Evolutionary conservation across 2,329 filamentous ascomycete species (phyloP), one percentile per base, ranked within the genome.

Genomic region (Dichotomopilus funicola): DNA sequence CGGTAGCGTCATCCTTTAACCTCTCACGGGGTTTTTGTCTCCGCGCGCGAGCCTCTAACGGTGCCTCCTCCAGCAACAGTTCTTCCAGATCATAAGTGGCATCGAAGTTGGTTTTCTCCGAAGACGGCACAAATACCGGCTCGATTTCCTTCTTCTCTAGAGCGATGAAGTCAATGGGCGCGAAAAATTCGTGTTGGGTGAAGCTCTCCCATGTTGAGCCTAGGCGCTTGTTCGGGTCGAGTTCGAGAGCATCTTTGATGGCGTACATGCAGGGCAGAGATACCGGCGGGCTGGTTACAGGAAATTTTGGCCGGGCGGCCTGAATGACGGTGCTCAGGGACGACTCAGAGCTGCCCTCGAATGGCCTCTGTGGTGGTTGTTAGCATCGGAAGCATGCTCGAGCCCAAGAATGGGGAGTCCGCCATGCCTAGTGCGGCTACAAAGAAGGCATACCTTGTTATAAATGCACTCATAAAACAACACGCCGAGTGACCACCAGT

Each of bases 381-480:
- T 65, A 76, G 70, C 59, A 57, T 46, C 50, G 35, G 31, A 41
- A 19, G 13, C 37, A 34, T 11, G 40, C 35, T 38, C 19, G 3
- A 3, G 19, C 19, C 19, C 19, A 27, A 27, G 2, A 27, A 40
- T 40, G 37, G 13, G 5, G 13, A n/a, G 40, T 13, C 11, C 40
- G 40, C 11, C 40, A 42, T n/a, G 40, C 6, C 5, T 8, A 12
- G 11, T n/a, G 40, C 6, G 19, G 37, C 6, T 42, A 13, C 40
- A 40, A 48, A 46, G 40, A 35, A 40, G 6, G 13, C 78, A 51
- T 73, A 91, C 90, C 86, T 95, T 97, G 75, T 95, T 96, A 75
- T 97, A 99, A 62, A 99, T 96, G 79, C 94, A 97, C 72, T 99
- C 94, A 71, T 96, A 99, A 71, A 97, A 97, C n/a, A 95, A 81